Evolutionary conservation across 768 basidiomycete genomes (phyloP).

Genomic region (Russula sp.): DNA sequence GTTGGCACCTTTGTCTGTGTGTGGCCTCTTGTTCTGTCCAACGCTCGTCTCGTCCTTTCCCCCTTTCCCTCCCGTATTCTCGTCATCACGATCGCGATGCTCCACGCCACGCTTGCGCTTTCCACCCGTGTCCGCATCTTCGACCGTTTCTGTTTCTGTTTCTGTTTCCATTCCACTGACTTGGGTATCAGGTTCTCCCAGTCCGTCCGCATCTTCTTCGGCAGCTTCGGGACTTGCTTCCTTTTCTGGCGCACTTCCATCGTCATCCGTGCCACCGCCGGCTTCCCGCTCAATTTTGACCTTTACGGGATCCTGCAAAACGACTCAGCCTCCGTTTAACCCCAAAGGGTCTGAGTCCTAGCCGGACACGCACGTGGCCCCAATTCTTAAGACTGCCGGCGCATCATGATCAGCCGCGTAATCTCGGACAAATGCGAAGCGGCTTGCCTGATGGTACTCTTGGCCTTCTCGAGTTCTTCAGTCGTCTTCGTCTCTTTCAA

Average conservation of each 20-base stretch:
- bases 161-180: slow-evolving; percentile 7
- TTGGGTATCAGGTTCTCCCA: slow-evolving; percentile 1
- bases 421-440: no score
- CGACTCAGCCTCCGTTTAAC: not conserved
- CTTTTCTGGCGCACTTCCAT: not conserved
- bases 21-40: not conserved
- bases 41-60: not conserved
- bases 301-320: slow-evolving; percentile 30
- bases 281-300: slow-evolving; percentile 23
- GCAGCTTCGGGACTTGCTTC: not conserved
- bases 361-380: slow-evolving; percentile 29
- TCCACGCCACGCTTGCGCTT: not conserved
- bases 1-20: not conserved
- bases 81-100: not conserved
- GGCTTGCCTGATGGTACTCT: slow-evolving; percentile 32
- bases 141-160: slow-evolving; percentile 19
- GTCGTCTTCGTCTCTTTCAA: slow-evolving; percentile 31
- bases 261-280: not conserved
- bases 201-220: slow-evolving; percentile 7
- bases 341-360: no score
- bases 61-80: not conserved
- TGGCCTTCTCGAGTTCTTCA: slow-evolving; percentile 30
- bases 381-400: slow-evolving; percentile 30
- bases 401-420: not conserved
- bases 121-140: slow-evolving; percentile 10